Evolutionary conservation across 2,329 filamentous ascomycete species (phyloP).

Genomic region (Curvularia lunata): DNA sequence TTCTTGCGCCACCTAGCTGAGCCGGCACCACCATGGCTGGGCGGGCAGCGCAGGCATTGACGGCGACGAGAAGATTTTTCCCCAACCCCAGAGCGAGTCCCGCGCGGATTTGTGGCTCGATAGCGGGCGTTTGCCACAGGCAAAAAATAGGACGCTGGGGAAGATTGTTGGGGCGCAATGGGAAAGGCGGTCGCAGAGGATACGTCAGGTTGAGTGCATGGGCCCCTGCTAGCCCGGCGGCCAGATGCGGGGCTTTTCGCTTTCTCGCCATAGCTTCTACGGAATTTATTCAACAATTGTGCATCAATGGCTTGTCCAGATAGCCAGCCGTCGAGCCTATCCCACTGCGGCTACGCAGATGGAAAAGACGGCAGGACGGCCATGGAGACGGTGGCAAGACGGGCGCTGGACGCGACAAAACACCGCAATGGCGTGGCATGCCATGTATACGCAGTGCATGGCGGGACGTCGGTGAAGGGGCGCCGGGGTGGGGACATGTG

Average conservation of each 20-base stretch:
- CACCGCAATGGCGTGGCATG: not conserved
- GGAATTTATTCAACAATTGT: slow-evolving; percentile 39
- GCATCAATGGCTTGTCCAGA: slow-evolving; percentile 27
- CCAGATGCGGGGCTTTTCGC: slow-evolving; percentile 28
- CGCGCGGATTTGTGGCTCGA: not conserved
- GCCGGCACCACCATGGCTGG: not conserved
- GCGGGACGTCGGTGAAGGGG: slow-evolving; percentile 2
- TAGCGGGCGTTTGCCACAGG: slow-evolving; percentile 27
- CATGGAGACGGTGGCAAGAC: too few species aligned
- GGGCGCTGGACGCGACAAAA: not conserved
- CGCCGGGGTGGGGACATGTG: slow-evolving; percentile 1
- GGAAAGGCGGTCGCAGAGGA: slow-evolving; percentile 19
- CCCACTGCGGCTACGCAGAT: not conserved
- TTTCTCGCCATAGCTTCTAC: slow-evolving; percentile 31
- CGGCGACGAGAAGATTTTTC: not conserved
- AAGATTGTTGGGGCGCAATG: slow-evolving; percentile 31
- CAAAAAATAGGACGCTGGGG: slow-evolving; percentile 20
- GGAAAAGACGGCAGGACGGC: not conserved
- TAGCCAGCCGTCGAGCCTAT: not conserved
- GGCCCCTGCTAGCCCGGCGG: slow-evolving; percentile 26
- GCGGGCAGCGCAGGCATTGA: not conserved
- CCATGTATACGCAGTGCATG: too few species aligned
- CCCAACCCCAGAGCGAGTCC: too few species aligned
- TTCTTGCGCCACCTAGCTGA: not conserved
- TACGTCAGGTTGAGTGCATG: slow-evolving; percentile 21